Evolutionary conservation across 345 rosid genomes (phyloP).

Genomic region (Gossypium arboreum): DNA sequence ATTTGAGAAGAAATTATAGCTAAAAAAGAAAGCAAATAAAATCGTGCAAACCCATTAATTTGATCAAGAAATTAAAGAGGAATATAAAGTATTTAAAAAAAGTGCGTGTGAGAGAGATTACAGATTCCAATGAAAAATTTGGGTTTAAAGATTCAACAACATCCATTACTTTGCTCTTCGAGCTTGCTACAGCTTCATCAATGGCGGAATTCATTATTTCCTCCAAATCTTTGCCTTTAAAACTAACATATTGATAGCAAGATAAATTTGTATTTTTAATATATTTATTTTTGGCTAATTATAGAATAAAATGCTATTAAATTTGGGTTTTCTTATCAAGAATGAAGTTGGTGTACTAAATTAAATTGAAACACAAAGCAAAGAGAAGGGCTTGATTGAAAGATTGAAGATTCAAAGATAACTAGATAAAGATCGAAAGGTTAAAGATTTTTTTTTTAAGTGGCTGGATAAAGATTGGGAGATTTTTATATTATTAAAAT

Average conservation of each 20-base stretch:
- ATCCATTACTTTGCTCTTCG: slow-evolving; percentile 12
- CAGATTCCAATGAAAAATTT: background rate
- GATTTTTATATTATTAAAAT: too few species aligned
- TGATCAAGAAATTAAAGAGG: background rate
- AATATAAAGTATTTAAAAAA: background rate
- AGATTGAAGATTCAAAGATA: too few species aligned
- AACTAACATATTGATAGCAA: slow-evolving; percentile 39
- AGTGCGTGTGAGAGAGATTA: slow-evolving; percentile 12
- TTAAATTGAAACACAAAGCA: too few species aligned
- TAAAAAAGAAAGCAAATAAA: background rate
- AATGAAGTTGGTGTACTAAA: too few species aligned
- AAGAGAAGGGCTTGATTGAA: too few species aligned
- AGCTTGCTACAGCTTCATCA: background rate
- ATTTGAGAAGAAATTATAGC: background rate
- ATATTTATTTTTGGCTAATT: too few species aligned
- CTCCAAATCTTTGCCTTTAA: slow-evolving; percentile 53
- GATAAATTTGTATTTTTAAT: too few species aligned
- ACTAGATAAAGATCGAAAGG: too few species aligned
- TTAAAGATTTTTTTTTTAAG: too few species aligned
- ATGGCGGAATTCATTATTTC: slow-evolving; percentile 45
- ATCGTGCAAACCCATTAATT: background rate
- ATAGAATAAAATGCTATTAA: too few species aligned
- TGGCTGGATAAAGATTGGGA: too few species aligned
- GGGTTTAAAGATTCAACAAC: slow-evolving; percentile 13
- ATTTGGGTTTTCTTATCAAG: too few species aligned